Evolutionary conservation across 1,284 basidiomycete genomes (phyloP), one percentile per base, ranked within the genome.

Genomic region (Ganoderma meredithae): DNA sequence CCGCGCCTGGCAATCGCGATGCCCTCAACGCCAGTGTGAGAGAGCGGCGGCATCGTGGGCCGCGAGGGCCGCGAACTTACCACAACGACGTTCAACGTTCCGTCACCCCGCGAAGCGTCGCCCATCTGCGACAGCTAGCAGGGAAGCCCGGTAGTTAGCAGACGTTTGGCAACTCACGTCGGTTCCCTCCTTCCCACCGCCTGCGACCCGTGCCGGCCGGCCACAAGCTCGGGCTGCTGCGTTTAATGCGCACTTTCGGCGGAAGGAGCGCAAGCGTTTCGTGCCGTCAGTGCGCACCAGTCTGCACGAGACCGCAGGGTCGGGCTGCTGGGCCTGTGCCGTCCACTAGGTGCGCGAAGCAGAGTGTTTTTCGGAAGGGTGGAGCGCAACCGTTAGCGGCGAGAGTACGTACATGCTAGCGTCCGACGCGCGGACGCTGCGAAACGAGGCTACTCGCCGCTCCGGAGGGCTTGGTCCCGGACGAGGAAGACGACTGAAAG

Each of bases 371-470:
- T 58, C 55, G 55, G 5, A 39, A 12, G 49, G 49, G 12, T 55
- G 6, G n/a, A 12, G n/a, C 31, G 36, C 33, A 39, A 53, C 44
- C 47, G 43, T 60, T 13, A 27, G 43, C 25, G 25, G 59, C 4
- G 55, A 58, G n/a, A 58, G 33, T 31, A 49, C 47, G 47, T 49
- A 49, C 47, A 25, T 49, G 2, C 47, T 49, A 39, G 55, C 9
- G 33, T 58, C 55, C 33, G 55, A 58, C 9, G 55, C 19, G 31
- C 59, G 64, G 59, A 55, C 65, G 60, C 52, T 36, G 63, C 22
- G 44, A 47, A 49, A 59, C 55, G 63, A 64, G 56, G 56, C 55
- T 59, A 60, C 31, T 19, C 27, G 33, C 55, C 55, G 55, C n/a
- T 13, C 56, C 43, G n/a, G 13, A 43, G 49, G n/a, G 22, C 55